Evolutionary conservation across 371 early-diverging fungal genomes (phyloP), one percentile per base, ranked within the genome.

Genomic region (Hamiltosporidium tvaerminnensis): DNA sequence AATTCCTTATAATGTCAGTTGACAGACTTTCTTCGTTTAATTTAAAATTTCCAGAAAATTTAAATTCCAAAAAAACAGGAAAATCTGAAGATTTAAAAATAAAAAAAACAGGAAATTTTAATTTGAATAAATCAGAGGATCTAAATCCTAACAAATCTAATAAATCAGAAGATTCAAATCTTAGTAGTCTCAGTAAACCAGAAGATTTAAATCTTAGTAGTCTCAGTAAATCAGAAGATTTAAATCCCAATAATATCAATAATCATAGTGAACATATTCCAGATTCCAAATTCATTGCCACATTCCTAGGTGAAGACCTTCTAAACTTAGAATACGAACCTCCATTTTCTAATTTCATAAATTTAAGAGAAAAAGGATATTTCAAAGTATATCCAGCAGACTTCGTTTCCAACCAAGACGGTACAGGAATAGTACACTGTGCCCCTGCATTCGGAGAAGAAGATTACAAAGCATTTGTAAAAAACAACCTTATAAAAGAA

Each of bases 391-490:
- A 90, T 65, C 76, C 81, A 48, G 97, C 94, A 71, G 82, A 77
- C 31, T 97, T 93, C 75, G 96, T 99, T 52, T 87, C 90, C 36
- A 88, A 90, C 65, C 85, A 85, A 61, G 85, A 85, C 66, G 99
- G 99, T 83, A 97, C 98, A 16, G 99, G 98, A 71, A 86, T 99
- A 76, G 99, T 99, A 16, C 99, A 97, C 81, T 87, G 87, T 70
- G 91, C 99, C 14, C 99, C 99, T 38, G 97, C 87, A 16, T 99
- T 94, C 83, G 99, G 99, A 82, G 98, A 96, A 78, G 96, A 97
- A 82, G 99, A 99, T 86, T 89, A 89, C 83, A 88, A 94, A 62
- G 88, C 90, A 33, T 93, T 91, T 81, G 66, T 89, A 30, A 83
- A 73, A 33, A 71, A 91, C 70, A 85, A 84, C 30, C 82, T 94